These are phyloP conservation scores for Exidia glandulosa DNA, from an alignment of 768 basidiomycete species.

Conservation along the genomic window DNA sequence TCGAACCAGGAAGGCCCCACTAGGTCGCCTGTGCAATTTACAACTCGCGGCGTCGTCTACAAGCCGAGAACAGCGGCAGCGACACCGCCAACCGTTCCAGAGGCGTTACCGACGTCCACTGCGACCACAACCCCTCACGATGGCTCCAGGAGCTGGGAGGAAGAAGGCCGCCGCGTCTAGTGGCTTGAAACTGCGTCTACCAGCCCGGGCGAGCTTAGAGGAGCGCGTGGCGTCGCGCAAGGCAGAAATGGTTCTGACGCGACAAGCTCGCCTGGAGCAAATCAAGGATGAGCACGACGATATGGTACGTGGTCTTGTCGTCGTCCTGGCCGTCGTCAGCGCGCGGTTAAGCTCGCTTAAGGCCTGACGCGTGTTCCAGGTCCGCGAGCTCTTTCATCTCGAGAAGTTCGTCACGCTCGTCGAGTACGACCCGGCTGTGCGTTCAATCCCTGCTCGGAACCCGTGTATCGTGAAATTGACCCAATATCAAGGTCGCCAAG, in stretches of 20 bases:
- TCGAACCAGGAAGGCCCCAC: too few species aligned
- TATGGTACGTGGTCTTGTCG: slow-evolving; percentile 60
- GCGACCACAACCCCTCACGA: background rate
- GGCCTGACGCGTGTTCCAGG: slow-evolving; percentile 28
- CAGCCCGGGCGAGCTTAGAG: background rate
- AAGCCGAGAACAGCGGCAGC: background rate
- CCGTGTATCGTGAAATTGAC: too few species aligned
- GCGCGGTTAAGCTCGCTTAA: too few species aligned
- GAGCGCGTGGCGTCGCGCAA: slow-evolving; percentile 1
- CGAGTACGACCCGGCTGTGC: slow-evolving; percentile 63
- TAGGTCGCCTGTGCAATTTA: background rate
- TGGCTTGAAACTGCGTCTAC: background rate
- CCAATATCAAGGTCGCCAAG: slow-evolving; percentile 77
- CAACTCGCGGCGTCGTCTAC: background rate
- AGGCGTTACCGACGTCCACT: background rate
- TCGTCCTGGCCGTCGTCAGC: too few species aligned
- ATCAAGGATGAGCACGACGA: slow-evolving; percentile 61
- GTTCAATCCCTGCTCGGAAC: too few species aligned
- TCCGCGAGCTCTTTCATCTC: slow-evolving; percentile 84
- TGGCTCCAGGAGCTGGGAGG: background rate
- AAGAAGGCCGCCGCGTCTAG: background rate
- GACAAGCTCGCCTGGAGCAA: slow-evolving; percentile 45
- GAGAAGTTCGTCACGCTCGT: slow-evolving; percentile 70
- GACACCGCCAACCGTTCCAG: background rate
- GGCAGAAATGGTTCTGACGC: slow-evolving; percentile 40